Conservation (phyloP, 345 rosid genomes). For the thale cress (Arabidopsis thaliana) region TAIR10.1 NC_003074.8:22947001-22947500, state of each 20-base stretch:
- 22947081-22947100: constrained; percentile 23
- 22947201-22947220: constrained; percentile 21
- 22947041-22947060: constrained; percentile 2
- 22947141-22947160: constrained; percentile 23
- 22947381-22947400: too few species aligned
- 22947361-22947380: not conserved
- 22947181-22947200: constrained; percentile 26
- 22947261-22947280: constrained; percentile 18
- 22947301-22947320: not conserved
- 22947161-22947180: constrained; percentile 19
- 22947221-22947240: constrained; percentile 2
- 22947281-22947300: constrained; percentile 13
- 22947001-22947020: constrained; percentile 26
- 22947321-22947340: constrained; percentile 12
- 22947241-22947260: constrained; percentile 10
- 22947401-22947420: not conserved
- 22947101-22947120: constrained; percentile 35
- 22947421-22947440: too few species aligned
- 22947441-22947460: not conserved
- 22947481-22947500: not conserved
- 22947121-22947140: constrained; percentile 16
- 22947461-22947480: not conserved
- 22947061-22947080: not conserved
- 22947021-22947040: constrained; percentile 26
- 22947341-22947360: constrained; percentile 1